Conservation (phyloP, 75 land plant genomes). For the Isoetes taiwanensis region DNA sequence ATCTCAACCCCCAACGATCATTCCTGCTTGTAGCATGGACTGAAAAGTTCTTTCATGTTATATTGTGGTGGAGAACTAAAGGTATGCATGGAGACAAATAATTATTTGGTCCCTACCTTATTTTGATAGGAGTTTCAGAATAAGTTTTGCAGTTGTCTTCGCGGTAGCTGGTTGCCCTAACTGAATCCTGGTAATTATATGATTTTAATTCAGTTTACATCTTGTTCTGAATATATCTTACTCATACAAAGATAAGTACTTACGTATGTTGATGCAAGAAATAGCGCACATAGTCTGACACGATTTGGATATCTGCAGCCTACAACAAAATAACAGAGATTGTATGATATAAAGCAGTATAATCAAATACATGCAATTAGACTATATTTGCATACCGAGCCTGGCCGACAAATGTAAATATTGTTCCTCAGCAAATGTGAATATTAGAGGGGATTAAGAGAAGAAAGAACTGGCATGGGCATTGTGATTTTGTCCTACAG, state of each 20-base stretch:
- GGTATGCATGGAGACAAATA: too few relatives aligned
- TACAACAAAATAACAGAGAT: too few relatives aligned
- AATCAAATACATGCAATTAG: not conserved
- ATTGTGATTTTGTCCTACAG: too few relatives aligned
- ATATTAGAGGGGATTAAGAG: too few relatives aligned
- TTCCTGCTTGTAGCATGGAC: slow-evolving; percentile 3
- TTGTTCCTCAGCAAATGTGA: not conserved
- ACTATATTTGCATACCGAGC: not conserved
- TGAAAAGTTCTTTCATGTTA: not conserved
- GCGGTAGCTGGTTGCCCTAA: not conserved
- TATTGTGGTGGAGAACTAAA: too few relatives aligned
- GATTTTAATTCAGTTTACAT: too few relatives aligned
- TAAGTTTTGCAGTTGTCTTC: not conserved
- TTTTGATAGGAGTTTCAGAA: not conserved
- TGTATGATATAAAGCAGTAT: too few relatives aligned
- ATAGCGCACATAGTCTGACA: slow-evolving; percentile 2
- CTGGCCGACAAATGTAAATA: slow-evolving; percentile 2
- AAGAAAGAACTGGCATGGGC: too few relatives aligned
- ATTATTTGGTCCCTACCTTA: not conserved
- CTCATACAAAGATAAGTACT: too few relatives aligned
- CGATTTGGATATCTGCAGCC: not conserved
- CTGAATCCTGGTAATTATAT: not conserved
- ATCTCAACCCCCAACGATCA: slow-evolving; percentile 6
- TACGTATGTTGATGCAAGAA: slow-evolving; percentile 2
- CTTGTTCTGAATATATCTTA: too few relatives aligned